These are phyloP conservation scores for Monosporascus sp. DNA, from an alignment of 2,329 filamentous ascomycete genomes.

Conservation along the genomic window DNA sequence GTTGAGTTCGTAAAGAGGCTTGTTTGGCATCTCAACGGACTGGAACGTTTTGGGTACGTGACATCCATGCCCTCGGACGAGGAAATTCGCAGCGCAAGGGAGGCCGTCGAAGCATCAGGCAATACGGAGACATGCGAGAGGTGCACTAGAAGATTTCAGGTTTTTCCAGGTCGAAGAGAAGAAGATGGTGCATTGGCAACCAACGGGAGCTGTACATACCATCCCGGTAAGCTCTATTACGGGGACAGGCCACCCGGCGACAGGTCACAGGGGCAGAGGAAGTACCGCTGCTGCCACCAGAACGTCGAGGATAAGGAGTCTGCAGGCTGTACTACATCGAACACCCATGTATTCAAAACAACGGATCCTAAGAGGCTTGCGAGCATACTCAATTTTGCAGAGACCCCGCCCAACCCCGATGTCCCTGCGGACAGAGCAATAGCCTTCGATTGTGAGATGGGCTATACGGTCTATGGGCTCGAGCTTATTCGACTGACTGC, in stretches of 20 bases:
- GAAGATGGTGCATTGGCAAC: constrained; percentile 71
- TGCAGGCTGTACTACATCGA: constrained; percentile 64
- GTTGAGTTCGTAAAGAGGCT: constrained; percentile 58
- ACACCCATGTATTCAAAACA: constrained; percentile 84
- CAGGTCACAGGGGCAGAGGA: constrained; percentile 51
- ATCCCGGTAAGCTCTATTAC: constrained; percentile 67
- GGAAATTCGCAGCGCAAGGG: constrained; percentile 61
- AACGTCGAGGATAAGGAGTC: constrained; percentile 57
- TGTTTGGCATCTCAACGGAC: constrained; percentile 55
- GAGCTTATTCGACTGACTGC: constrained; percentile 89
- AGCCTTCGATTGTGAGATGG: constrained; percentile 96
- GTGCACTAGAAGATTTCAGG: constrained; percentile 80
- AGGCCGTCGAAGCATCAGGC: constrained; percentile 59
- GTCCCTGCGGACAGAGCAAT: constrained; percentile 57
- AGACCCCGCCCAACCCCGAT: constrained; percentile 63
- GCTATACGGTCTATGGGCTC: constrained; percentile 81
- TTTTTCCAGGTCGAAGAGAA: constrained; percentile 78
- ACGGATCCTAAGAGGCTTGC: constrained; percentile 72
- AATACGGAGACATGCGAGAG: constrained; percentile 89
- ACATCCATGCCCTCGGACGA: constrained; percentile 57
- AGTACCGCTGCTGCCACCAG: constrained; percentile 76
- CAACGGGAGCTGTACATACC: constrained; percentile 74
- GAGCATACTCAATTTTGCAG: constrained; percentile 69
- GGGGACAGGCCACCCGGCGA: constrained; percentile 53
- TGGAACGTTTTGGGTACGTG: constrained; percentile 74